Percentiles rank a stretch among this genome's conserved stretches.
These are phyloP conservation scores for Lichtheimia hyalospora DNA, from an alignment of 371 early-diverging fungal species.

Conservation along the genomic window DNA sequence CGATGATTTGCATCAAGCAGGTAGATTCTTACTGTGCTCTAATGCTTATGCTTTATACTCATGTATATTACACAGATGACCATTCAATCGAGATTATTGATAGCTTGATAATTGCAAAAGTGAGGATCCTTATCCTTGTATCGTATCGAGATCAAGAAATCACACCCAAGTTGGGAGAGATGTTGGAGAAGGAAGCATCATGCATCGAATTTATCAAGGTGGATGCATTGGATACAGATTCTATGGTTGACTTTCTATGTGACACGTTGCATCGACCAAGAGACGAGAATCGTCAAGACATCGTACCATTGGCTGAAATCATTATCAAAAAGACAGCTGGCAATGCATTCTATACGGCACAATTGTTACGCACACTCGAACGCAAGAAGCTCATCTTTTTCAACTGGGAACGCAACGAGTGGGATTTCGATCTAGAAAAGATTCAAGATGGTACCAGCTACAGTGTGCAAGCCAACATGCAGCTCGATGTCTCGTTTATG, in stretches of 20 bases:
- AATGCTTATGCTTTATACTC: background rate
- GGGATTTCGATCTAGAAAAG: constrained; percentile 40
- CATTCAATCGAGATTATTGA: constrained; percentile 41
- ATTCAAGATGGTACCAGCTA: constrained; percentile 15
- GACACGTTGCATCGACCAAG: constrained; percentile 36
- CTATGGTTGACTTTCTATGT: constrained; percentile 31
- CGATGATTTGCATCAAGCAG: constrained; percentile 47
- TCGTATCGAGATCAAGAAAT: constrained; percentile 41
- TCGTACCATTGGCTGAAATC: constrained; percentile 31
- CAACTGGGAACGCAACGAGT: constrained; percentile 48
- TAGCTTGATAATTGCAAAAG: constrained; percentile 27
- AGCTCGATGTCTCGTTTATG: constrained; percentile 35
- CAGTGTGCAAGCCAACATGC: background rate
- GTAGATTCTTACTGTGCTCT: background rate
- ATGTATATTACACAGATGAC: constrained; percentile 20
- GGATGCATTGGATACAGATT: constrained; percentile 32
- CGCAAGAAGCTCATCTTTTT: constrained; percentile 46
- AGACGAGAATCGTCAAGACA: constrained; percentile 16
- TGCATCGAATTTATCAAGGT: constrained; percentile 24
- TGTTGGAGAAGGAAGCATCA: constrained; percentile 24
- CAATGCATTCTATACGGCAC: constrained; percentile 41
- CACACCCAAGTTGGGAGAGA: constrained; percentile 12
- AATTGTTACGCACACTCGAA: constrained; percentile 32
- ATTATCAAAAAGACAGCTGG: constrained; percentile 38
- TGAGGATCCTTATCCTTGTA: constrained; percentile 31